phyloP scores from a whole-genome alignment of 306 rosid species.

The Sphenostylis stenocarpa region DNA sequence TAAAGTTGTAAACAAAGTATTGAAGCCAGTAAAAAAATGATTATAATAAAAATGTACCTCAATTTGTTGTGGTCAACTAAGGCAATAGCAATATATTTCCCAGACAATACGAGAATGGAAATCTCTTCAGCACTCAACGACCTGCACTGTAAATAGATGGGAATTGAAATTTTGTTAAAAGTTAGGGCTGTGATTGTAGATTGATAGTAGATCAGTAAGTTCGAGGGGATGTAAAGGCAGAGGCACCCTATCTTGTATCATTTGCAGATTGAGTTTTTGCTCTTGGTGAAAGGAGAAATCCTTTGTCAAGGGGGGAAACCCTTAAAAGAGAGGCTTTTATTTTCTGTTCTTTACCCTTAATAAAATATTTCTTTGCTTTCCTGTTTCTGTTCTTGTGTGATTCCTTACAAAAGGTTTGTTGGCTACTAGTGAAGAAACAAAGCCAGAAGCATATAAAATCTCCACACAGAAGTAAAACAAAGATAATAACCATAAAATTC shows the following conservation, averaged over 20 bases:
- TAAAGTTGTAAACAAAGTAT: constrained; percentile 11
- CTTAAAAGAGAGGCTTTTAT: background rate
- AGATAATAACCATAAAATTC: constrained; percentile 6
- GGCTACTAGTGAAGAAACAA: constrained; percentile 25
- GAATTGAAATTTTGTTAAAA: background rate
- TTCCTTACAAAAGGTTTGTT: constrained; percentile 26
- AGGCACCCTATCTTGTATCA: background rate
- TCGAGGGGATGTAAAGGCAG: background rate
- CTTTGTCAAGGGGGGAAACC: background rate
- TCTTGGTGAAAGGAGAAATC: background rate
- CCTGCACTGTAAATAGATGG: constrained; percentile 71
- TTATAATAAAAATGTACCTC: constrained; percentile 54
- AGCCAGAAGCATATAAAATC: constrained; percentile 7
- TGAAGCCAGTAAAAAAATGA: constrained; percentile 19
- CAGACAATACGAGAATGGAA: constrained; percentile 69
- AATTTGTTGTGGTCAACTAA: constrained; percentile 86
- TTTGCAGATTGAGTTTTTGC: background rate
- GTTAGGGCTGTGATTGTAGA: background rate
- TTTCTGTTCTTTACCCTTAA: background rate
- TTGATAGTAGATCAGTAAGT: background rate
- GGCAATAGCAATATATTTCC: constrained; percentile 79
- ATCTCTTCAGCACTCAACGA: constrained; percentile 74
- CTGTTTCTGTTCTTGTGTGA: background rate
- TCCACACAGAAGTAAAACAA: background rate
- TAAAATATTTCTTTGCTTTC: background rate